Conservation (phyloP, 192 early-diverging fungal species). For the Coemansia sp. region DNA sequence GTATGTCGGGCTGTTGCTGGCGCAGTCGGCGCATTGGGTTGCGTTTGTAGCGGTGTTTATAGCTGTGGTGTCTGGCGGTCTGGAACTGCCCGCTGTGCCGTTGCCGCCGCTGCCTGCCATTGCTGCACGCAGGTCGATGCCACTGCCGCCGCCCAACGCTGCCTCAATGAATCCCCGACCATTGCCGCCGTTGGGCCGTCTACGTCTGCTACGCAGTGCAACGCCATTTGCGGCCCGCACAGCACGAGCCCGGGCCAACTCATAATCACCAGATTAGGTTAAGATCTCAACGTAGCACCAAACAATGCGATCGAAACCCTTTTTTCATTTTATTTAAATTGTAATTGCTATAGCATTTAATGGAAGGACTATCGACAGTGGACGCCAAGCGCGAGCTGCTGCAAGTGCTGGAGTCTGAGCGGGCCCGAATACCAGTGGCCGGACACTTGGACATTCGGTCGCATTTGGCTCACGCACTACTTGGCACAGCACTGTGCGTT, state of each 20-base stretch:
- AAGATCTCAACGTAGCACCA: neutral
- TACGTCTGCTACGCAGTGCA: constrained; percentile 29
- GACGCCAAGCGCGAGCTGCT: constrained; percentile 28
- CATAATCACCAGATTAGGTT: neutral
- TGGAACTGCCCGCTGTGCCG: constrained; percentile 25
- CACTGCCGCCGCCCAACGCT: constrained; percentile 31
- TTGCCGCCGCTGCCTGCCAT: constrained; percentile 45
- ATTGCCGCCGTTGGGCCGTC: constrained; percentile 30
- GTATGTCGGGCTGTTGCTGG: constrained; percentile 39
- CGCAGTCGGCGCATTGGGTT: constrained; percentile 42
- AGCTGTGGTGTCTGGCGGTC: constrained; percentile 12
- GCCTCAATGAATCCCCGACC: constrained; percentile 12
- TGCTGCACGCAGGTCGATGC: constrained; percentile 30
- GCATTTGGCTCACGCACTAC: constrained; percentile 6
- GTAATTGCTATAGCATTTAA: neutral
- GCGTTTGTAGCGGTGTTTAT: constrained; percentile 30
- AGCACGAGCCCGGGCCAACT: neutral
- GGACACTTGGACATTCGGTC: constrained; percentile 29
- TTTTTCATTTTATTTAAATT: constrained; percentile 6
- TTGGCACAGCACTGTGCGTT: constrained; percentile 3
- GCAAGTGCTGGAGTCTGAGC: constrained; percentile 23
- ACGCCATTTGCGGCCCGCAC: constrained; percentile 31
- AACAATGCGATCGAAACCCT: neutral
- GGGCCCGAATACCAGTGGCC: constrained; percentile 22
- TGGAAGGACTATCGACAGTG: constrained; percentile 26